Evolutionary conservation across 2,329 filamentous ascomycete species (phyloP), one percentile per base, ranked within the genome.

Genomic region (Exophiala bonariae): DNA sequence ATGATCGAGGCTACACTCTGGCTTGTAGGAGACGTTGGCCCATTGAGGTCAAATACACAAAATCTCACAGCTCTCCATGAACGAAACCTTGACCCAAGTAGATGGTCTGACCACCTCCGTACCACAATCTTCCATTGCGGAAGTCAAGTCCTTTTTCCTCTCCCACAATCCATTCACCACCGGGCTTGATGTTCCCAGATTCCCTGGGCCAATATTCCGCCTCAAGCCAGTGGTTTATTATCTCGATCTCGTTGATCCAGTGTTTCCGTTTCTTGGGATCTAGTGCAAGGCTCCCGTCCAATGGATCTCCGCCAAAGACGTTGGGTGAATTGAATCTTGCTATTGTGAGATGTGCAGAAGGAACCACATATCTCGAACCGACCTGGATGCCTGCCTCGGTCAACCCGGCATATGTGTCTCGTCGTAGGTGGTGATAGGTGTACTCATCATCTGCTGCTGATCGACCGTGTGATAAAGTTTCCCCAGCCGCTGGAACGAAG

Each of bases 351-450:
- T 97, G 92, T 13, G 89, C 89, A 37, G 87, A 92, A 2, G 91
- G 91, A 2, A 95, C 89, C 18, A 91, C 83, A 64, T 96, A 97
- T 47, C 92, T 78, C 42, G 87, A 88, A 17, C 77, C 85, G 26
- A 96, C 77, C 13, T 78, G 70, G n/a, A 92, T 73, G 1, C 87
- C 87, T 0, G 82, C 77, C 3, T 70, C 71, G 36, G 74, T 71
- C 3, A 81, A 79, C 19, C 81, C 71, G 39, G 78, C 73, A 64
- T 85, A 93, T 10, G 95, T 65, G 62, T 96, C 89, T 3, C 85
- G 79, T 2, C 92, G 83, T 7, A 97, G 80, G 66, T 97, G 92
- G 63, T 96, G 92, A 65, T 96, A 96, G 0, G 87, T 91, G 68
- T 89, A 96, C 1, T 58, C 61, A 56, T 93, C 86, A 14, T 80